phyloP scores from a whole-genome alignment of 371 early-diverging fungal genomes.

The Basidiobolus meristosporus region DNA sequence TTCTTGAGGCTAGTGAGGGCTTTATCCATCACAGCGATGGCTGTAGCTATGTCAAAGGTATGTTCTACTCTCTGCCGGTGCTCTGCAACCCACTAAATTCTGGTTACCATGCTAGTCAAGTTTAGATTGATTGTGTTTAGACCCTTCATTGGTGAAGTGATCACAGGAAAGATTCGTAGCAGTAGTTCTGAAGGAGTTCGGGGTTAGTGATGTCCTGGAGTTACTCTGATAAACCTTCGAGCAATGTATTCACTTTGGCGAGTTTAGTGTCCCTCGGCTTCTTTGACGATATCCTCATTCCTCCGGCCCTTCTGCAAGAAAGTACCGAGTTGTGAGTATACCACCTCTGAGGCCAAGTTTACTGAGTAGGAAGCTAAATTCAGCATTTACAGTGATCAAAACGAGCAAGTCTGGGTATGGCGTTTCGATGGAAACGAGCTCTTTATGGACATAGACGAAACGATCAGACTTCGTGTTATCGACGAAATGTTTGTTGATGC shows the following conservation, averaged over 20 bases:
- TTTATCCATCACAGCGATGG: conserved; percentile 70
- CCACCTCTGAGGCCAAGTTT: neutral
- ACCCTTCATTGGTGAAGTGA: conserved; percentile 75
- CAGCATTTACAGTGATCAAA: conserved; percentile 21
- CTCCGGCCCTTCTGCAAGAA: conserved; percentile 20
- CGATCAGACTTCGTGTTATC: conserved; percentile 58
- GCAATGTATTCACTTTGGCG: neutral
- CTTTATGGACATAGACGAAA: conserved; percentile 65
- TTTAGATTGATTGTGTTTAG: conserved; percentile 81
- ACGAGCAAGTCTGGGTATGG: conserved; percentile 63
- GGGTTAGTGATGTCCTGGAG: conserved; percentile 15
- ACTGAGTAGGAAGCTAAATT: neutral
- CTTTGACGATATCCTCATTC: conserved; percentile 81
- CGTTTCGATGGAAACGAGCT: conserved; percentile 70
- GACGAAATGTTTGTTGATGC: conserved; percentile 60
- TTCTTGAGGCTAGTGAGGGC: conserved; percentile 58
- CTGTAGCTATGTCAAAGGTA: conserved; percentile 51
- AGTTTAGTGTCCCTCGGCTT: conserved; percentile 63
- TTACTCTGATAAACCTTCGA: neutral
- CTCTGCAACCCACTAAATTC: neutral
- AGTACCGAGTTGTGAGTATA: conserved; percentile 32
- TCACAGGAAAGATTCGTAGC: conserved; percentile 58
- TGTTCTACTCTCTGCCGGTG: neutral
- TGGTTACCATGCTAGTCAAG: conserved; percentile 15
- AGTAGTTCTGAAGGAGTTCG: conserved; percentile 43